Percentiles rank a stretch among this genome's conserved stretches.
Evolutionary conservation across 1,139 yeast species (phyloP).

Genomic region (Geotrichum restrictum): DNA sequence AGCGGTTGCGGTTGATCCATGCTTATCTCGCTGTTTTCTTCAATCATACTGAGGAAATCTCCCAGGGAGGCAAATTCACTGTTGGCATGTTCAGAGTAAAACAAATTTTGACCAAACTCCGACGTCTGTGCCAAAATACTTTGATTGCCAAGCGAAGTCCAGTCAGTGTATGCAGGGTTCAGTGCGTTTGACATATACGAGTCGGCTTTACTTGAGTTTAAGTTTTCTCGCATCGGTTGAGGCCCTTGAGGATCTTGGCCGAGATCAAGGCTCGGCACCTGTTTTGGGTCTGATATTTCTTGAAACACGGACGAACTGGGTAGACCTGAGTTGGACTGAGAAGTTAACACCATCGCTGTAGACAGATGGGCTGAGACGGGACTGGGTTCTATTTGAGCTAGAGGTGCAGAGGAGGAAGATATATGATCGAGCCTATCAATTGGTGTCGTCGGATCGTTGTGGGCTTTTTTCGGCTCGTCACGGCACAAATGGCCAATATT

Average conservation of each 20-base stretch:
- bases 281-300: constrained; percentile 10
- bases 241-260: not conserved
- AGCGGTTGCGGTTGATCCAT: not conserved
- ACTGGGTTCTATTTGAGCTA: constrained; percentile 10
- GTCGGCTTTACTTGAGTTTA: not conserved
- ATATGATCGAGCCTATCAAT: constrained; percentile 1
- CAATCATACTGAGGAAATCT: constrained; percentile 85
- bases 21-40: constrained; percentile 53
- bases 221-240: not conserved
- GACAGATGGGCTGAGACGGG: constrained; percentile 20
- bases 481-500: constrained; percentile 87
- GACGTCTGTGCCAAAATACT: constrained; percentile 28
- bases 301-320: constrained; percentile 17
- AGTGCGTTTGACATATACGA: constrained; percentile 1
- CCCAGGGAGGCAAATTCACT: constrained; percentile 87
- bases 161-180: constrained; percentile 20
- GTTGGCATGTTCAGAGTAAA: constrained; percentile 88
- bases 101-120: constrained; percentile 43
- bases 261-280: not conserved
- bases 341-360: constrained; percentile 22
- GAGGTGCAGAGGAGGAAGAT: not conserved
- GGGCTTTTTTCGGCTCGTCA: constrained; percentile 52
- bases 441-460: constrained; percentile 5
- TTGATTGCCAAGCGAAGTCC: constrained; percentile 26
- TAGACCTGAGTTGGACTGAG: constrained; percentile 11